Evolutionary conservation across 495 filamentous ascomycete species (phyloP).

Genomic region (Trichoderma erinaceum): DNA sequence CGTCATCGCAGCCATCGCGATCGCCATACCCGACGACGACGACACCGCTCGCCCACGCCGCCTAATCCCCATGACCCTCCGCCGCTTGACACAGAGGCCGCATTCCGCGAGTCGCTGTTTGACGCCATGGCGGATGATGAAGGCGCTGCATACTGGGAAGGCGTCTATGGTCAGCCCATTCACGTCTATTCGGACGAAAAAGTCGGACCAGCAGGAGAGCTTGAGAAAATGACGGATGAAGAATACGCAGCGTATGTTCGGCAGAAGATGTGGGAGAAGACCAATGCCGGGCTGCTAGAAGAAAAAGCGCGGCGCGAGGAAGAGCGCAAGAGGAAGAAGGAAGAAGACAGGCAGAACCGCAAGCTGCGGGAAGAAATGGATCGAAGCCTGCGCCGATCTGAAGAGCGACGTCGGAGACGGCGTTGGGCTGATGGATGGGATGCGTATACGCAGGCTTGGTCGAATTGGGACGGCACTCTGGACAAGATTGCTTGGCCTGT

Average conservation of each 20-base stretch:
- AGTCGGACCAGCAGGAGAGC: conserved; percentile 40
- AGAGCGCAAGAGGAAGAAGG: conserved; percentile 34
- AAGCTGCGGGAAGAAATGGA: conserved; percentile 44
- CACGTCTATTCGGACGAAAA: conserved; percentile 31
- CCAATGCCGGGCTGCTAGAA: conserved; percentile 57
- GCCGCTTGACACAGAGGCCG: conserved; percentile 55
- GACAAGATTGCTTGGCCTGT: conserved; percentile 74
- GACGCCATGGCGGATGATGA: conserved; percentile 99
- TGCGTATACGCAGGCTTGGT: conserved; percentile 58
- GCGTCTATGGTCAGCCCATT: conserved; percentile 90
- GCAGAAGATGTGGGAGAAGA: conserved; percentile 88
- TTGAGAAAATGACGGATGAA: conserved; percentile 85
- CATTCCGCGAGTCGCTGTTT: conserved; percentile 94
- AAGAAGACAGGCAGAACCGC: conserved; percentile 40
- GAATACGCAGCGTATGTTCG: conserved; percentile 84
- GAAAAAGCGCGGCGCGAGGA: conserved; percentile 42
- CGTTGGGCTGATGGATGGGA: conserved; percentile 50
- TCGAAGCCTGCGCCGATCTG: conserved; percentile 44
- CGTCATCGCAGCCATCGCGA: conserved; percentile 18
- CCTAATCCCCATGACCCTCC: conserved; percentile 45
- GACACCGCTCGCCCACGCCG: conserved; percentile 27
- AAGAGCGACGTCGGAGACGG: conserved; percentile 34
- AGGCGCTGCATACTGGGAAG: conserved; percentile 89
- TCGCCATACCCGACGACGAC: conserved; percentile 19
- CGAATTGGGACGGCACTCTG: conserved; percentile 38